Base-by-base conservation (phyloP, 2,329 filamentous ascomycete species). In the Alternaria brassicae region DNA sequence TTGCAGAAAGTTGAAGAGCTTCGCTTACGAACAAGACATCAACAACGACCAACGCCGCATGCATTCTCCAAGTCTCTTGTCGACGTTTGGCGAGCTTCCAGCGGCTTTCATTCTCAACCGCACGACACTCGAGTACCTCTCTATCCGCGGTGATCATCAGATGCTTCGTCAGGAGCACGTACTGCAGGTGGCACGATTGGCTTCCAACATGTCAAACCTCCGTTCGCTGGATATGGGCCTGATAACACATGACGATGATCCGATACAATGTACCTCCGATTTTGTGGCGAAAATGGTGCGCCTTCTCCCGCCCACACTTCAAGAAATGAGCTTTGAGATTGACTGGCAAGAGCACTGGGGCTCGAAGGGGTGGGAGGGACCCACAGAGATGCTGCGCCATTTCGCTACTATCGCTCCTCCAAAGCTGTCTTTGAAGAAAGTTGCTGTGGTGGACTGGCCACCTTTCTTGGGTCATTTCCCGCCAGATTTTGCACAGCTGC, bases 311-410 rank as follows among this genome's bases (percentile, higher is more conserved):
- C 39, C 56, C 3, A 54, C 41, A 7, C 50, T 58, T 15, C 34
- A 58, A 45, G 56, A 58, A 10, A 28, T 58, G 27, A 58, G 45
- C 2, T 54, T 58, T 40, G 56, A 58, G 39, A 49, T 58, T 19
- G 56, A 58, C 28, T 58, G 56, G 50, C 50, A 54, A 37, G 56
- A 58, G 28, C 42, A 54, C 25, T 58, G 56, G 56, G 56, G 56
- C 21, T 34, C 50, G 17, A 58, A 48, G 23, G 56, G 56, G n/a
- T 58, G 56, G 56, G 56, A 54, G 19, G 56, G 50, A 2, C 56
- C 56, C 21, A 58, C 56, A 15, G 56, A 54, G 21, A 54, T 58
- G 42, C 25, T 58, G 28, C 42, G 42, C 42, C 10, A 23, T 41
- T 28, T 58, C 6, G 56, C 56, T 34, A 42, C 13, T 6, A 28